phyloP scores from a whole-genome alignment of 352 stramenopile species.

The Globisporangium cystogenes region DNA sequence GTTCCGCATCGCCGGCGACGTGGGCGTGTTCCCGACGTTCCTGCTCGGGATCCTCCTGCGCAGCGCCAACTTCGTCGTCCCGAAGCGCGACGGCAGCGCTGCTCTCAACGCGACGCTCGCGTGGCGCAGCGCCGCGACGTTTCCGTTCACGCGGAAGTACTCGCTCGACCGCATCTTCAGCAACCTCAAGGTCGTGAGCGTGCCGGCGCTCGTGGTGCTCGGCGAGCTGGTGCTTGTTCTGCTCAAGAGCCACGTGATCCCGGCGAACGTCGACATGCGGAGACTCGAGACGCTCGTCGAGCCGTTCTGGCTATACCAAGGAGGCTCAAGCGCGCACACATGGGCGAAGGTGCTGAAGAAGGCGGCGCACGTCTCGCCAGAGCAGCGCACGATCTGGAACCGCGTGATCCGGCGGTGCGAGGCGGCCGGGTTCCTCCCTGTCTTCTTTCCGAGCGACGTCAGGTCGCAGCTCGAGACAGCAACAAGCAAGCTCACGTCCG shows the following conservation, averaged over 20 bases:
- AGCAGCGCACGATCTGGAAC: constrained; percentile 58
- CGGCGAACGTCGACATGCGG: constrained; percentile 15
- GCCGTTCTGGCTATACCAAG: constrained; percentile 44
- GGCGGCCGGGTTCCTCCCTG: constrained; percentile 24
- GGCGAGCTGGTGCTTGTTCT: constrained; percentile 56
- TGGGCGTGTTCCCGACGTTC: constrained; percentile 26
- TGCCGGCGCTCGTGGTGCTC: constrained; percentile 35
- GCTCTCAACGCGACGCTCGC: not conserved
- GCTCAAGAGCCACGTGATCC: constrained; percentile 20
- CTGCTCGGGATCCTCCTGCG: constrained; percentile 39
- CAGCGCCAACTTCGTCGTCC: constrained; percentile 30
- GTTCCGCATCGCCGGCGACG: constrained; percentile 32
- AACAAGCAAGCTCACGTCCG: not conserved
- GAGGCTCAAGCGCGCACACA: not conserved
- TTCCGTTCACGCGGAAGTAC: constrained; percentile 39
- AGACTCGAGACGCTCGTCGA: constrained; percentile 29
- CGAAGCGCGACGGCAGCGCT: not conserved
- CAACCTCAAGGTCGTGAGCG: constrained; percentile 25
- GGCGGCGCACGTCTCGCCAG: constrained; percentile 9
- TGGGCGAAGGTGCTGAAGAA: constrained; percentile 4
- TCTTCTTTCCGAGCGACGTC: constrained; percentile 9
- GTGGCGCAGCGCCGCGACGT: constrained; percentile 30
- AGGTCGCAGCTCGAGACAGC: not conserved
- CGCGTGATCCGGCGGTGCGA: constrained; percentile 53
- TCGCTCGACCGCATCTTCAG: constrained; percentile 38